phyloP scores from a whole-genome alignment of 2,329 filamentous ascomycete species.

The Clonostachys sp. region DNA sequence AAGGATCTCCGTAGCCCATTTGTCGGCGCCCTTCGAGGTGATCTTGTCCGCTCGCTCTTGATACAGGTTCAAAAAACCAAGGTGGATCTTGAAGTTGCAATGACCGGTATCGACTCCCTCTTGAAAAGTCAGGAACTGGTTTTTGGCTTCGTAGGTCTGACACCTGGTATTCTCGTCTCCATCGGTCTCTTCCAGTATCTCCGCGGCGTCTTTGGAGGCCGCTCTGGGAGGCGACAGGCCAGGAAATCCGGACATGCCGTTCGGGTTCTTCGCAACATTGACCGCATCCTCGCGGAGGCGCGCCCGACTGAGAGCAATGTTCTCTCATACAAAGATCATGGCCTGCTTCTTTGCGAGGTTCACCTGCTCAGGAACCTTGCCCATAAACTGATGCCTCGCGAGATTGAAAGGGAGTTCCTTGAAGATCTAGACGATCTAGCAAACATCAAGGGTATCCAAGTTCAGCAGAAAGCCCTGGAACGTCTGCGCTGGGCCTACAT shows the following conservation, averaged over 20 bases:
- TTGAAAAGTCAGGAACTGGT: conserved; percentile 95
- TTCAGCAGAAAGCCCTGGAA: conserved; percentile 74
- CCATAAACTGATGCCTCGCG: conserved; percentile 60
- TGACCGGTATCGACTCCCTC: conserved; percentile 90
- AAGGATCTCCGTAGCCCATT: conserved; percentile 80
- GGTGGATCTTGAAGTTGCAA: conserved; percentile 93
- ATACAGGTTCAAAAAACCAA: conserved; percentile 99
- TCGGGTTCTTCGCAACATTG: conserved; percentile 80
- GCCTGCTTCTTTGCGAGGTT: conserved; percentile 83
- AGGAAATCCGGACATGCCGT: conserved; percentile 66
- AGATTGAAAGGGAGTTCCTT: conserved; percentile 78
- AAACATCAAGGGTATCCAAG: conserved; percentile 73
- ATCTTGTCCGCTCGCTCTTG: conserved; percentile 82
- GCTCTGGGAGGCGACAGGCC: conserved; percentile 61
- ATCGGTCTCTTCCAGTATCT: conserved; percentile 73
- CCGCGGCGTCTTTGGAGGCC: conserved; percentile 61
- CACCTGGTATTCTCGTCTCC: conserved; percentile 85
- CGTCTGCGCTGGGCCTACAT: conserved; percentile 89
- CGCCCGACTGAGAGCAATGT: conserved; percentile 68
- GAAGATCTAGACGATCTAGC: conserved; percentile 85
- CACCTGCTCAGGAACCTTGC: conserved; percentile 70
- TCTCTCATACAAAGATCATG: conserved; percentile 88
- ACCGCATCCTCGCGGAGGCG: conserved; percentile 70
- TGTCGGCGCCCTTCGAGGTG: conserved; percentile 75
- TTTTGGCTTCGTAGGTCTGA: conserved; percentile 94